phyloP scores from a whole-genome alignment of 805 yeast genomes.

The Grigorovia transvaalensis region DNA sequence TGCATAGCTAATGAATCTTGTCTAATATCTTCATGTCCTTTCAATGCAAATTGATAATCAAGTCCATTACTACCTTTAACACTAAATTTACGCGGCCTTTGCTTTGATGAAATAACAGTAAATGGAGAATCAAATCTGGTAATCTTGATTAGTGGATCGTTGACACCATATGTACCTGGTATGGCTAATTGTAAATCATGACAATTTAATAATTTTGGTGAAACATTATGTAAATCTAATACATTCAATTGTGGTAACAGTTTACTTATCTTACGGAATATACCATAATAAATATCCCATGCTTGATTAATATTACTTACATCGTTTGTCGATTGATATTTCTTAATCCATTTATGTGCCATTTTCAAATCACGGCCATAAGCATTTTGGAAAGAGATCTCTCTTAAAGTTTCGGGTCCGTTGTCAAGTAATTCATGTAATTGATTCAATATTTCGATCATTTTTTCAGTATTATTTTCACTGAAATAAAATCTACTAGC shows the following conservation, averaged over 20 bases:
- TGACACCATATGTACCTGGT: constrained; percentile 88
- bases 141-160: constrained; percentile 66
- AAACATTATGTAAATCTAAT: constrained; percentile 83
- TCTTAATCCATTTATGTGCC: constrained; percentile 88
- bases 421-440: constrained; percentile 72
- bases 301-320: constrained; percentile 87
- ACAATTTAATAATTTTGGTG: constrained; percentile 78
- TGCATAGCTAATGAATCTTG: constrained; percentile 98
- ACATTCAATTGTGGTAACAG: constrained; percentile 81
- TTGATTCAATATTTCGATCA: constrained; percentile 87
- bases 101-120: constrained; percentile 86
- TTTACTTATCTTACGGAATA: constrained; percentile 81
- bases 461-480: constrained; percentile 87
- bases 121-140: constrained; percentile 70
- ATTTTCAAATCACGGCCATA: constrained; percentile 88
- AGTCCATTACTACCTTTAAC: constrained; percentile 87
- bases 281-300: constrained; percentile 93
- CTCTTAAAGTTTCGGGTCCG: constrained; percentile 89
- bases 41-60: constrained; percentile 68
- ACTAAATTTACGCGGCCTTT: constrained; percentile 79
- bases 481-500: constrained; percentile 90
- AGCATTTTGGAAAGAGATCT: constrained; percentile 82
- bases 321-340: constrained; percentile 77
- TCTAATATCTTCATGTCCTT: constrained; percentile 96
- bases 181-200: constrained; percentile 75